These are phyloP conservation scores for Cantharellus anzutake DNA, from an alignment of 768 basidiomycete genomes.

Conservation along the genomic window DNA sequence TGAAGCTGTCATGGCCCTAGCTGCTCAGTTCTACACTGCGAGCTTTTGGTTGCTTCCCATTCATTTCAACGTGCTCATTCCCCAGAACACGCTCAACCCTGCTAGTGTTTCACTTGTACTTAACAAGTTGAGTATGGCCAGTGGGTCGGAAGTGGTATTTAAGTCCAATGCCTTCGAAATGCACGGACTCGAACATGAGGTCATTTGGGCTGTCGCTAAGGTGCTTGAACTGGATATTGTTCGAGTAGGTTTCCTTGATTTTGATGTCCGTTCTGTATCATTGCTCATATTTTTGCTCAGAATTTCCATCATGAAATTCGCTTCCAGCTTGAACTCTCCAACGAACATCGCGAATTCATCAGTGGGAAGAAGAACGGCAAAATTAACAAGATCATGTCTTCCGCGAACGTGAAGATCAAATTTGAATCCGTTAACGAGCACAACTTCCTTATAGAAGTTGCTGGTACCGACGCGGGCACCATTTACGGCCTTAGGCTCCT, in stretches of 20 bases:
- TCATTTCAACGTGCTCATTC: slow-evolving; percentile 81
- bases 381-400: slow-evolving; percentile 99
- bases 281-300: slow-evolving; percentile 21
- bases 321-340: slow-evolving; percentile 93
- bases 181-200: slow-evolving; percentile 85
- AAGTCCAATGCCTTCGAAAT: slow-evolving; percentile 97
- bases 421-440: slow-evolving; percentile 97
- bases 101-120: slow-evolving; percentile 69
- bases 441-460: slow-evolving; percentile 85
- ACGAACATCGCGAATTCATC: slow-evolving; percentile 97
- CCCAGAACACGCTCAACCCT: slow-evolving; percentile 54
- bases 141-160: slow-evolving; percentile 89
- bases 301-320: slow-evolving; percentile 93
- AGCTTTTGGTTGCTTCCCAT: slow-evolving; percentile 92
- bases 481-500: slow-evolving; percentile 65
- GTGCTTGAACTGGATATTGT: slow-evolving; percentile 82
- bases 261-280: too few species aligned
- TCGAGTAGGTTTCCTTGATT: slow-evolving; percentile 35
- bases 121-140: slow-evolving; percentile 68
- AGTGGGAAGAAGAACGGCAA: slow-evolving; percentile 99
- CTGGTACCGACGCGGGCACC: slow-evolving; percentile 67
- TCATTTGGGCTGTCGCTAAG: slow-evolving; percentile 66
- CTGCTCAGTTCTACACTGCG: slow-evolving; percentile 90
- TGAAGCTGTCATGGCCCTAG: slow-evolving; percentile 84
- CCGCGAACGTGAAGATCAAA: slow-evolving; percentile 92